phyloP scores from a whole-genome alignment of 345 rosid species.

The Eutrema yunnanense region DNA sequence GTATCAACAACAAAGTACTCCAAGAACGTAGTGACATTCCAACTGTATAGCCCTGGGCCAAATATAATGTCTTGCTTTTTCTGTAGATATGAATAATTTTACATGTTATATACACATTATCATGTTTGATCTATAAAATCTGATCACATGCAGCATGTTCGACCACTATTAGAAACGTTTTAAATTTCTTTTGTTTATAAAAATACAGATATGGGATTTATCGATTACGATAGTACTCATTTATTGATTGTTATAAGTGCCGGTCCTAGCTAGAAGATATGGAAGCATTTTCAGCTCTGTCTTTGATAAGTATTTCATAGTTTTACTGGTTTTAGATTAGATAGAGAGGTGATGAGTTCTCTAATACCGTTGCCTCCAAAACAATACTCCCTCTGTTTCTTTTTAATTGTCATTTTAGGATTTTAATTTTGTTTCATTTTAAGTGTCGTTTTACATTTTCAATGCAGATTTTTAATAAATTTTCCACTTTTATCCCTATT shows the following conservation, averaged over 20 bases:
- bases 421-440: too few relatives aligned
- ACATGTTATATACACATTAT: slow-evolving; percentile 5
- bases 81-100: slow-evolving; percentile 1
- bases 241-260: neutral
- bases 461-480: too few relatives aligned
- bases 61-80: slow-evolving; percentile 21
- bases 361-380: too few relatives aligned
- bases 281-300: too few relatives aligned
- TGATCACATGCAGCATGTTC: slow-evolving; percentile 17
- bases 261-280: too few relatives aligned
- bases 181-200: neutral
- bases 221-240: neutral
- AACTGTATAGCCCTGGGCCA: neutral
- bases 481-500: too few relatives aligned
- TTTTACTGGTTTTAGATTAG: too few relatives aligned
- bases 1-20: neutral
- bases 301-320: too few relatives aligned
- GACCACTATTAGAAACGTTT: neutral
- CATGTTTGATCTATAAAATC: neutral
- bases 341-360: too few relatives aligned
- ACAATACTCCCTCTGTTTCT: too few relatives aligned
- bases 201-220: slow-evolving; percentile 3
- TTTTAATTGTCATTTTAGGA: too few relatives aligned
- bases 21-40: slow-evolving; percentile 9
- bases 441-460: too few relatives aligned